phyloP scores from a whole-genome alignment of 2,329 filamentous ascomycete genomes.

The Colletotrichum filicis region DNA sequence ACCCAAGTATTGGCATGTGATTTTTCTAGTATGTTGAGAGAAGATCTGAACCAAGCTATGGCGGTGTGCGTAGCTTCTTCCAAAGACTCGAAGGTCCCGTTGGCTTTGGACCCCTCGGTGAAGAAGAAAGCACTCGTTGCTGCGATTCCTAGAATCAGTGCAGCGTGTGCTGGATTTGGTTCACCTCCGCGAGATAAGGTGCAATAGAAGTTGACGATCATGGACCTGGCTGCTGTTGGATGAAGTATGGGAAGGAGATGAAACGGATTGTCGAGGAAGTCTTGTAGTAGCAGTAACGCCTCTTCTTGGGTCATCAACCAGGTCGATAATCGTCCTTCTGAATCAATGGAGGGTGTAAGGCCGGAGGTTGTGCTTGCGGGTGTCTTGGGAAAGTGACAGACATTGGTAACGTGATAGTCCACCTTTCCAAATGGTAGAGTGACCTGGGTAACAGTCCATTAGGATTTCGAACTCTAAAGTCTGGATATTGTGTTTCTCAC shows the following conservation, averaged over 20 bases:
- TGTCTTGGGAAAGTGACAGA: constrained; percentile 16
- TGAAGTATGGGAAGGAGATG: constrained; percentile 42
- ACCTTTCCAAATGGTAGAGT: neutral
- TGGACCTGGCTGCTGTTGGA: constrained; percentile 36
- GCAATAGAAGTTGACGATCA: constrained; percentile 38
- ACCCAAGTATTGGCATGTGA: constrained; percentile 41
- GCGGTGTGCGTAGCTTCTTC: constrained; percentile 19
- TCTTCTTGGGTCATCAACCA: constrained; percentile 40
- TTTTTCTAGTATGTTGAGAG: constrained; percentile 49
- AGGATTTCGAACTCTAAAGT: neutral
- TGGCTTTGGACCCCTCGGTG: constrained; percentile 13
- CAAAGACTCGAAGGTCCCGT: neutral
- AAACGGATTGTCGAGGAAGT: constrained; percentile 42
- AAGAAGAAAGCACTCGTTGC: constrained; percentile 45
- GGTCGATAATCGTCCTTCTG: neutral
- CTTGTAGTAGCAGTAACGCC: constrained; percentile 40
- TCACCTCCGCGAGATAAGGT: constrained; percentile 26
- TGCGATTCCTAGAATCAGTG: constrained; percentile 42
- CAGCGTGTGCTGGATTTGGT: constrained; percentile 37
- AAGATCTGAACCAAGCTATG: constrained; percentile 46
- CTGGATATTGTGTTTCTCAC: neutral
- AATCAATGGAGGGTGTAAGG: neutral
- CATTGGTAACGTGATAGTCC: constrained; percentile 7
- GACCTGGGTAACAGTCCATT: neutral
- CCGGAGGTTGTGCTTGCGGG: neutral